A percentile compares a stretch with the other conserved stretches of the same genome.
Evolutionary conservation across 148 eudicot genomes (phyloP).

Genomic region (Rhododendron ovatum): DNA sequence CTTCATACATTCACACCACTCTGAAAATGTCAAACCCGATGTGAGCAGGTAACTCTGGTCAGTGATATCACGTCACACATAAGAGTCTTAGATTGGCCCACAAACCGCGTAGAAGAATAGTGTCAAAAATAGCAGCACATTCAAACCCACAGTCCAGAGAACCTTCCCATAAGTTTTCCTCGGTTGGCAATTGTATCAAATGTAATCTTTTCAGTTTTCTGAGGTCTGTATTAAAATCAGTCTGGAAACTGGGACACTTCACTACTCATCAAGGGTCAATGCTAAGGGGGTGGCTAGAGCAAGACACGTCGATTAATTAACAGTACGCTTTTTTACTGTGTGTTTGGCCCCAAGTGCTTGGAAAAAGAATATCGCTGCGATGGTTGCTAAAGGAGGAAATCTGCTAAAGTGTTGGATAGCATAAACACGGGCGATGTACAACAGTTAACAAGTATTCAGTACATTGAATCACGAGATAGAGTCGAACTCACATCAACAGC

Average conservation of each 20-base stretch:
- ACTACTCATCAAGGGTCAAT: not conserved
- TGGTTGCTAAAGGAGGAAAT: not conserved
- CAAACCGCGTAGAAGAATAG: not conserved
- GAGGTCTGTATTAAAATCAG: not conserved
- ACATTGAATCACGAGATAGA: not conserved
- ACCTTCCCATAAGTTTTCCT: not conserved
- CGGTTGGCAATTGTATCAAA: not conserved
- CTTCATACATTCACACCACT: not conserved
- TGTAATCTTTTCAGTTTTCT: not conserved
- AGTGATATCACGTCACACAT: not conserved
- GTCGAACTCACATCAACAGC: not conserved
- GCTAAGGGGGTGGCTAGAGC: not conserved
- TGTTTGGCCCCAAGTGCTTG: not conserved
- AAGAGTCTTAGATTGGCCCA: not conserved
- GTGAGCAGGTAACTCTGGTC: not conserved
- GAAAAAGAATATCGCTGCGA: not conserved
- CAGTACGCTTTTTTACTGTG: not conserved
- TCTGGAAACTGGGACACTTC: not conserved
- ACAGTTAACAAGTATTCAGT: not conserved
- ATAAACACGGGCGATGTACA: not conserved
- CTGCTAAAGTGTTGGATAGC: not conserved
- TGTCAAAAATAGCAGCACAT: not conserved
- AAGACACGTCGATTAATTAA: not conserved
- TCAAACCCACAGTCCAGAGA: not conserved
- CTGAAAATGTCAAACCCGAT: not conserved